Conservation (phyloP, 2,329 filamentous ascomycete genomes). For the Phyllosticta paracitricarpa region DNA sequence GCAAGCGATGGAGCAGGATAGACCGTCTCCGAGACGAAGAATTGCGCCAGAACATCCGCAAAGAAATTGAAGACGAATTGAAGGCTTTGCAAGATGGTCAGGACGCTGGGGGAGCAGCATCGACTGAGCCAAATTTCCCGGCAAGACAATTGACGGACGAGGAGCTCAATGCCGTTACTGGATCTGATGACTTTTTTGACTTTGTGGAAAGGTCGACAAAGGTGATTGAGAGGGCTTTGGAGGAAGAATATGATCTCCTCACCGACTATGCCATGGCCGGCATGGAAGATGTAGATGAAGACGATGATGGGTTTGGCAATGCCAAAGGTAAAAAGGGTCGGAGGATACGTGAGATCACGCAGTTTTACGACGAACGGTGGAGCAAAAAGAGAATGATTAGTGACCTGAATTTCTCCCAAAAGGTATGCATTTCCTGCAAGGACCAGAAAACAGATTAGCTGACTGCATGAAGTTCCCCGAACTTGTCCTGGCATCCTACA, state of each 20-base stretch:
- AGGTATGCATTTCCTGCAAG: slow-evolving; percentile 38
- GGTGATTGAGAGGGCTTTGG: slow-evolving; percentile 80
- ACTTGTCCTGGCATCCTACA: slow-evolving; percentile 86
- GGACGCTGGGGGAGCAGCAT: slow-evolving; percentile 32
- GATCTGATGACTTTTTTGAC: slow-evolving; percentile 85
- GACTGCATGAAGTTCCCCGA: slow-evolving; percentile 58
- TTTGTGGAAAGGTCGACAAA: slow-evolving; percentile 95
- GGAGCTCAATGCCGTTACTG: slow-evolving; percentile 81
- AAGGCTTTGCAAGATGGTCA: slow-evolving; percentile 48
- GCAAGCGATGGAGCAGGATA: slow-evolving; percentile 67
- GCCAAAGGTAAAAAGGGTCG: slow-evolving; percentile 61
- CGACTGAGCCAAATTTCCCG: slow-evolving; percentile 50
- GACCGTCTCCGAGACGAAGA: slow-evolving; percentile 82
- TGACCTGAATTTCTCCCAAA: slow-evolving; percentile 88
- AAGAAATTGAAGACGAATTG: slow-evolving; percentile 88
- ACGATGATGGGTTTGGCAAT: slow-evolving; percentile 63
- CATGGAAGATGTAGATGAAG: slow-evolving; percentile 65
- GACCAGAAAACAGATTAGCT: slow-evolving; percentile 7
- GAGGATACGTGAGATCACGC: slow-evolving; percentile 74
- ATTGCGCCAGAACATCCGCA: slow-evolving; percentile 70
- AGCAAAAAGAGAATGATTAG: slow-evolving; percentile 97
- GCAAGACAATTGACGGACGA: slow-evolving; percentile 70
- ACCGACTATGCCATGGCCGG: slow-evolving; percentile 86
- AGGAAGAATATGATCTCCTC: slow-evolving; percentile 92
- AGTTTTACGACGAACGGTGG: slow-evolving; percentile 93